Percentiles rank a stretch among this genome's conserved stretches.
Conservation (phyloP, 2,329 filamentous ascomycete genomes). For the Colletotrichum agaves region DNA sequence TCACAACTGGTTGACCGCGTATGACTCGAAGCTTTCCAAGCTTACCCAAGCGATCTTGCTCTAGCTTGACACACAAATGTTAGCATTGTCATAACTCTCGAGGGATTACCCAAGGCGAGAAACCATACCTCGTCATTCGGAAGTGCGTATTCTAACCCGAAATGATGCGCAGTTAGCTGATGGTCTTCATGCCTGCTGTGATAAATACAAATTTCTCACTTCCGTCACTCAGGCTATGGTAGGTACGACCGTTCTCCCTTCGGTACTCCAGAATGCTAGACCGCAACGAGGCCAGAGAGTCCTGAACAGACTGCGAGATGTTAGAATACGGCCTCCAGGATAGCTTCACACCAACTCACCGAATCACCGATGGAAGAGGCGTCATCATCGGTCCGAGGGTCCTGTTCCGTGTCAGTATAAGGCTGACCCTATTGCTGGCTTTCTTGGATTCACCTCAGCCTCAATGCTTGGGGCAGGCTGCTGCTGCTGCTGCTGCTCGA, state of each 20-base stretch:
- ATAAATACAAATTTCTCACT: slow-evolving; percentile 40
- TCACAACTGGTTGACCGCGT: no score
- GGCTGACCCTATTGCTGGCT: not conserved
- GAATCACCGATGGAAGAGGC: not conserved
- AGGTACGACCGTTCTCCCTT: slow-evolving; percentile 30
- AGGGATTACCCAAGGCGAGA: not conserved
- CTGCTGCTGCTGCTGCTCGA: not conserved
- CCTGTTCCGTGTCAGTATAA: not conserved
- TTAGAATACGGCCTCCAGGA: not conserved
- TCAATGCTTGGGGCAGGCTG: not conserved
- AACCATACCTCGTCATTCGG: slow-evolving; percentile 27
- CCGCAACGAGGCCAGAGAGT: not conserved
- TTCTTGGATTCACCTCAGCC: no score
- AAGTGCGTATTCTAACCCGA: slow-evolving; percentile 9
- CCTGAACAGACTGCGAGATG: not conserved
- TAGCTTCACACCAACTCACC: not conserved
- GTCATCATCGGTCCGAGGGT: not conserved
- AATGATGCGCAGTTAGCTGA: not conserved
- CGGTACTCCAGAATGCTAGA: slow-evolving; percentile 19
- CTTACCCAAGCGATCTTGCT: slow-evolving; percentile 30
- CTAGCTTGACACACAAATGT: not conserved
- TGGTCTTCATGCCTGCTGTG: no score
- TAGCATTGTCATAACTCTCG: not conserved
- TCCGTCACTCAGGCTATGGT: slow-evolving; percentile 37
- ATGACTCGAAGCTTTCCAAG: no score